These are phyloP conservation scores for Kuraishia ogatae DNA, from an alignment of 805 yeast genomes.

Conservation along the genomic window DNA sequence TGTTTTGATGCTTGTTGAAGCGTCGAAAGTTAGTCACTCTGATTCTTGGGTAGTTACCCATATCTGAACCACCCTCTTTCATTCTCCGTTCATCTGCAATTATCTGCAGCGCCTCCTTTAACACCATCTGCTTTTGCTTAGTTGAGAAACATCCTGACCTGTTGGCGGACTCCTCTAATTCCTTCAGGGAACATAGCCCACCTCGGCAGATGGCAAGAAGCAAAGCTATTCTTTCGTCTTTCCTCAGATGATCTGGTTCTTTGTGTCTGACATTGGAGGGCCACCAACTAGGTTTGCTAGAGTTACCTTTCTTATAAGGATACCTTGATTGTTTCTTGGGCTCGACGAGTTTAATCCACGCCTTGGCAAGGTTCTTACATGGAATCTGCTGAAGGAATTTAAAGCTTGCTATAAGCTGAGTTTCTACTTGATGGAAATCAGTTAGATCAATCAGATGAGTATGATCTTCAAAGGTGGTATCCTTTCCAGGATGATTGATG, in stretches of 20 bases:
- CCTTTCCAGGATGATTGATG: not conserved
- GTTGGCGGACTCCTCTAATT: not conserved
- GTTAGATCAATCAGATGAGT: not conserved
- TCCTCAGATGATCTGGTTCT: slow-evolving; percentile 69
- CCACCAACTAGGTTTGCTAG: slow-evolving; percentile 64
- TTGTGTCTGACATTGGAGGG: slow-evolving; percentile 47
- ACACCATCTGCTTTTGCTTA: not conserved
- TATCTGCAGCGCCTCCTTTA: not conserved
- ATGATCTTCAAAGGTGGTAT: not conserved
- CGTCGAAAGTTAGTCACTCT: not conserved
- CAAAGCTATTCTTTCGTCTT: slow-evolving; percentile 43
- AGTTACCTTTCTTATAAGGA: slow-evolving; percentile 51
- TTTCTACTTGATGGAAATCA: slow-evolving; percentile 10
- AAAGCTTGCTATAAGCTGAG: slow-evolving; percentile 21
- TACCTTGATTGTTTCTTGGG: slow-evolving; percentile 55
- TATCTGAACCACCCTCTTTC: not conserved
- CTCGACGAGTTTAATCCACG: slow-evolving; percentile 58
- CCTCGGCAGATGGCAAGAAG: slow-evolving; percentile 14
- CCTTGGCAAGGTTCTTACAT: slow-evolving; percentile 56
- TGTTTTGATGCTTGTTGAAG: not conserved
- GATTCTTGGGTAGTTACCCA: not conserved
- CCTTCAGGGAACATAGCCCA: not conserved
- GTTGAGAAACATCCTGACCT: not conserved
- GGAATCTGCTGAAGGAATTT: slow-evolving; percentile 37
- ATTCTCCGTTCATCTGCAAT: not conserved